These are phyloP conservation scores for Conringia planisiliqua DNA, from an alignment of 345 rosid genomes.

Conservation along the genomic window DNA sequence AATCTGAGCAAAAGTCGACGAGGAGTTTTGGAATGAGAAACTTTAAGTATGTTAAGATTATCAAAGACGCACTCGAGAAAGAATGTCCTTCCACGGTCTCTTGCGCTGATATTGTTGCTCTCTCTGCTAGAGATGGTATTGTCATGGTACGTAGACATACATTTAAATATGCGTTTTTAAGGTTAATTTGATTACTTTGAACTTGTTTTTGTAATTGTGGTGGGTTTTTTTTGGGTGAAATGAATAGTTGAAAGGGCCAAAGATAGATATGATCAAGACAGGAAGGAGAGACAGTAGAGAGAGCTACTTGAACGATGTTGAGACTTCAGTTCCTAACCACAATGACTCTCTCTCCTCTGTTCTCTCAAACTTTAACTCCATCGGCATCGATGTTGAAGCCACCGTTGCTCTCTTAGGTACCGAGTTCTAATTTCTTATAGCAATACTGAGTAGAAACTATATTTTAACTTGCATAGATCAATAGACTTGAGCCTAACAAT, in stretches of 20 bases:
- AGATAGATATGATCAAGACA: slow-evolving; percentile 65
- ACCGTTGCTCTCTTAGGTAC: slow-evolving; percentile 70
- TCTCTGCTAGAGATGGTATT: slow-evolving; percentile 81
- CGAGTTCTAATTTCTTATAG: neutral
- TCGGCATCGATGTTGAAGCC: slow-evolving; percentile 65
- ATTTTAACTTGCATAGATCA: neutral
- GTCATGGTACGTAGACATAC: slow-evolving; percentile 45
- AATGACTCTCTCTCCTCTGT: slow-evolving; percentile 58
- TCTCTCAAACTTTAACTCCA: slow-evolving; percentile 56
- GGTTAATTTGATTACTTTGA: neutral
- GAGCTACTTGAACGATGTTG: slow-evolving; percentile 48
- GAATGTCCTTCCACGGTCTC: slow-evolving; percentile 78
- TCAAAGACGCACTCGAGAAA: slow-evolving; percentile 73
- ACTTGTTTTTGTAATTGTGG: neutral
- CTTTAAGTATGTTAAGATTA: slow-evolving; percentile 66
- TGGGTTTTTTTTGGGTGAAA: neutral
- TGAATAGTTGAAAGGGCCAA: slow-evolving; percentile 71
- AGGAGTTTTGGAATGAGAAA: slow-evolving; percentile 91
- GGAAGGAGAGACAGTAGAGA: slow-evolving; percentile 66
- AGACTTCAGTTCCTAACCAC: slow-evolving; percentile 55
- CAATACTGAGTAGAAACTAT: neutral
- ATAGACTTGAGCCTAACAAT: neutral
- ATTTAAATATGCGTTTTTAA: neutral
- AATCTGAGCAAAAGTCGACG: slow-evolving; percentile 55
- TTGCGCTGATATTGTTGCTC: slow-evolving; percentile 77